These are phyloP conservation scores for Cymodocea nodosa DNA, from an alignment of 116 monocot genomes.

Conservation along the genomic window DNA sequence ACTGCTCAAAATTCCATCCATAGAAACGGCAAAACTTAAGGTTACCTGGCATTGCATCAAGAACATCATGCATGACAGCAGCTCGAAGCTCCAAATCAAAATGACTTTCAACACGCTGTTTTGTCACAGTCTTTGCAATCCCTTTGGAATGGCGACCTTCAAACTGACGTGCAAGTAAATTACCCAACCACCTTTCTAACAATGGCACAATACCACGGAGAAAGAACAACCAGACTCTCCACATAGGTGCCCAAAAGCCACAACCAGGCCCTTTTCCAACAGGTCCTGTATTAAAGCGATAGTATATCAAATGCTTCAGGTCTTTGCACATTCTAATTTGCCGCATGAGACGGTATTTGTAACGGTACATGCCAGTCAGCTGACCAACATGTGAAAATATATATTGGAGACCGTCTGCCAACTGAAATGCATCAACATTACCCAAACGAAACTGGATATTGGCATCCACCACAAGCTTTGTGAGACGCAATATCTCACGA, in stretches of 20 bases:
- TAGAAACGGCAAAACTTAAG: not conserved
- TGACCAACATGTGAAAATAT: slow-evolving; percentile 49
- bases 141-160: slow-evolving; percentile 68
- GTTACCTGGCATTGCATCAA: slow-evolving; percentile 99
- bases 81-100: slow-evolving; percentile 79
- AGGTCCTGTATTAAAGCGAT: slow-evolving; percentile 95
- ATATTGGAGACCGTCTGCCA: slow-evolving; percentile 45
- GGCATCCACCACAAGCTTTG: slow-evolving; percentile 51
- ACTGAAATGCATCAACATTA: slow-evolving; percentile 47
- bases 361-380: slow-evolving; percentile 95
- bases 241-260: slow-evolving; percentile 99
- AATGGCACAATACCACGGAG: slow-evolving; percentile 97
- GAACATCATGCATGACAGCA: slow-evolving; percentile 93
- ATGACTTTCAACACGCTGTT: slow-evolving; percentile 94
- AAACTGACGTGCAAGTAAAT: slow-evolving; percentile 90
- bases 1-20: no score
- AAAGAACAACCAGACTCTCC: slow-evolving; percentile 98
- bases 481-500: slow-evolving; percentile 38
- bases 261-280: slow-evolving; percentile 96
- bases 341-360: slow-evolving; percentile 92
- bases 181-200: slow-evolving; percentile 92
- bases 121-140: slow-evolving; percentile 96
- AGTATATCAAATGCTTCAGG: slow-evolving; percentile 95
- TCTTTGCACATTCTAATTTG: slow-evolving; percentile 99
- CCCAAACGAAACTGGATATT: slow-evolving; percentile 45